Base-by-base conservation (phyloP, 1,284 basidiomycete genomes). In the Caloboletus inedulis region DNA sequence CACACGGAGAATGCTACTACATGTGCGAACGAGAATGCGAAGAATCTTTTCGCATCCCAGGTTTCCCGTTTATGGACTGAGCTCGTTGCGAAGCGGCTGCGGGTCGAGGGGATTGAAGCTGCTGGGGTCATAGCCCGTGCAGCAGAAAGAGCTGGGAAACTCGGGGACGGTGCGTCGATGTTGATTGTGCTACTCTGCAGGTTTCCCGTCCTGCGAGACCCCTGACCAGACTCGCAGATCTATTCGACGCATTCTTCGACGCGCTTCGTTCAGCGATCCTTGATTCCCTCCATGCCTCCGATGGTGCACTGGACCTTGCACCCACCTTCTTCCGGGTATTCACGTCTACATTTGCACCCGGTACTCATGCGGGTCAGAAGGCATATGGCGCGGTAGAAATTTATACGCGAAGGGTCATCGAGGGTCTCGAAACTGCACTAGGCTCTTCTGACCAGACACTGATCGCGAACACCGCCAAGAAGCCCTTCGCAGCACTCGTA, bases 41-140 rank as follows among this genome's bases (percentile, higher is more conserved):
- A 47, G 39, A 35, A 12, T 21, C 57, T 85, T 7, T 65, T 82
- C 2, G 55, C 56, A 13, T 74, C 76, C 18, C 82, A 87, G 56
- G 69, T 81, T 47, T 63, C 65, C 21, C 70, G 71, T 35, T 63
- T 80, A 6, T 82, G 83, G 80, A 70, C 73, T 35, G 80, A 79
- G 58, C 52, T 85, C 2, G 63, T 54, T 4, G 40, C 52, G 30
- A 65, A 62, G 43, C 71, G 67, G 35, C 58, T 89, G 57, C 79
- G 76, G 51, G 71, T 84, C 0, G 75, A 79, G 3, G 71, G 70
- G n/a, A 59, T 58, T 14, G 69, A 68, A 13, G 79, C 78, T 16
- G 78, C 79, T 12, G 63, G 65, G 31, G 49, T 75, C 12, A 51
- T 89, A 9, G 76, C 72, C 0, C 72, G 72, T 53, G 72, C 76